Base-by-base conservation (phyloP, 345 rosid species). In the Iberis pinnata region DNA sequence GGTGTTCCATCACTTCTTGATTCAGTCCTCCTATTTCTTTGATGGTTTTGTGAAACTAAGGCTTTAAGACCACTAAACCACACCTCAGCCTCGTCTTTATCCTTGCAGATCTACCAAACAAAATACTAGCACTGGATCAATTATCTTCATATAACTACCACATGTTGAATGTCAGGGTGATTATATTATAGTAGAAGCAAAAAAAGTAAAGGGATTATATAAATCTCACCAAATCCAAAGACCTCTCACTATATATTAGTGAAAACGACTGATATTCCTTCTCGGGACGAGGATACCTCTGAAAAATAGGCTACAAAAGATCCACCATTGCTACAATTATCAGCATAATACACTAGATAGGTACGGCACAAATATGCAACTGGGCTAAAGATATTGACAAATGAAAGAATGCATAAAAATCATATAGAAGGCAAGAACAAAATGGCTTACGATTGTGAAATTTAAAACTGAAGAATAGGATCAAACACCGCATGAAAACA, bases 211-310 rank as follows among this genome's bases (percentile, higher is more conserved):
- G 18, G 46, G 27, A 13, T 7, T 13, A 61, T 70, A 9, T 14
- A 53, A 50, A 48, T 5, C 79, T 78, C 74, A 92, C 99, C 97
- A 88, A 67, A 77, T 92, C 99, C 43, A 92, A 57, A 13, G 99
- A 88, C 49, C 99, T 82, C 40, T 88, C 99, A 36, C 72, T 80
- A 60, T 92, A 92, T 67, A 85, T 85, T 54, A 92, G 94, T 9
- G 99, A 92, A 75, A 92, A 92, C 6, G 99, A 92, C 60, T 93
- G 99, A 60, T 88, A 93, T 69, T 93, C 99, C 80, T 93, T 93
- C 72, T 93, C 99, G 4, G 99, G 99, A 18, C 97, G 88, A 18
- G 97, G 99, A 76, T 86, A 78, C 70, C 99, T 79, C 73, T 88
- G 97, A 70, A 93, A 93, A 66, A 88, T 88, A 53, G 95, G 89